Base-by-base conservation (phyloP, 2,329 filamentous ascomycete genomes). In the Byssoonygena ceratinophila region DNA sequence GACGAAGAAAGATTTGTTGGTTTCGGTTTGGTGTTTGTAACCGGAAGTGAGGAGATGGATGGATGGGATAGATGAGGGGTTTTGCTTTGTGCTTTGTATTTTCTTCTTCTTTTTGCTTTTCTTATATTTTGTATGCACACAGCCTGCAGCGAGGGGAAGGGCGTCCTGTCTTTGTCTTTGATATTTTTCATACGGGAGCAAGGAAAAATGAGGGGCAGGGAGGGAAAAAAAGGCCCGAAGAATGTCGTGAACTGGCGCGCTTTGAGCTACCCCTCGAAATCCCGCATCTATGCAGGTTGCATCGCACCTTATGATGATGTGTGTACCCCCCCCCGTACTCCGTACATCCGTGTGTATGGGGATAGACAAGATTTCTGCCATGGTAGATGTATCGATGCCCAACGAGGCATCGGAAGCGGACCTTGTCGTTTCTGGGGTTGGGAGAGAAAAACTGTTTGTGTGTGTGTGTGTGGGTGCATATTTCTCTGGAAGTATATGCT, bases 371-470 rank as follows among this genome's bases (percentile, higher is more conserved):
- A n/a, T n/a, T n/a, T n/a, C n/a, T n/a, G n/a, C n/a, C n/a, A n/a
- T n/a, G n/a, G n/a, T 23, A 47, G 22, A 47, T 16, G 45, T 16
- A 47, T 47, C 31, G 32, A 47, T 47, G 45, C 45, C 45, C 45
- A 47, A 47, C 45, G 45, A 47, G 45, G 31, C 45, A 47, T 31
- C 45, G 7, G 31, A 27, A 37, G 32, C 31, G 45, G 45, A 47
- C 31, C 31, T 36, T 34, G 29, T 34, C 29, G 25, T 22, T 34
- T 36, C 32, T 34, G 27, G 29, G n/a, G 29, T 14, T 11, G 25
- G 22, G 22, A 29, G 22, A 18, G 12, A 37, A n/a, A 18, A n/a
- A n/a, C n/a, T n/a, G n/a, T n/a, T n/a, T n/a, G n/a, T n/a, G n/a
- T n/a, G n/a, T n/a, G n/a, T n/a, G n/a, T n/a, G n/a, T n/a, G n/a